Base-by-base conservation (phyloP, 1,139 yeast genomes). In the Yamadazyma diddensiae region DNA sequence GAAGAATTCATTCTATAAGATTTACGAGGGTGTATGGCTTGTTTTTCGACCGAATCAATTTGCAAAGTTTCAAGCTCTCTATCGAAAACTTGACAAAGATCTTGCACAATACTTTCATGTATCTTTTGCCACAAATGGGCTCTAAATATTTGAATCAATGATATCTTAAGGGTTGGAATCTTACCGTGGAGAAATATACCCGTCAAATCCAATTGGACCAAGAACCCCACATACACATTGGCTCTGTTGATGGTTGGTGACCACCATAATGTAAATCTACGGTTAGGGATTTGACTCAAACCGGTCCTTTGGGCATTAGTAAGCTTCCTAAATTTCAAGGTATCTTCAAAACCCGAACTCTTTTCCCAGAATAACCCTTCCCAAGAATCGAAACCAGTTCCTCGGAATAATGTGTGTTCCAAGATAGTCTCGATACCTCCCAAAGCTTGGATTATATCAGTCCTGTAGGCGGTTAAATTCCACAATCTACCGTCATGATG, bases 121-220 rank as follows among this genome's bases (percentile, higher is more conserved):
- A 94, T 94, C 59, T 94, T 94, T 55, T 94, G 99, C 99, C 99
- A 94, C 52, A 94, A 74, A 65, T 94, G 99, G 0, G 98, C 97
- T 37, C 99, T 71, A 70, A 94, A 94, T 3, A 94, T 88, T 57
- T 94, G 99, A 54, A 94, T 90, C 42, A 92, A 70, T 1, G 98
- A 92, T 23, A 94, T 92, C 59, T 94, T 94, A 49, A 94, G 67
- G 0, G 99, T 92, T 4, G 99, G 99, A 42, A 94, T 94, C 57
- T 94, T 94, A 49, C 99, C 99, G 53, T 94, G 99, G 34, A 94
- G 67, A 57, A 92, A 92, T 21, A 94, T 92, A 50, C 98, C 99
- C 0, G 99, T 94, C 49, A 94, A 68, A 61, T 94, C 99, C 27
- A 94, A 70, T 57, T 94, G 99, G 20, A 94, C 98, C 54, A 88